Evolutionary conservation across 495 filamentous ascomycete genomes (phyloP).

Genomic region (Aspergillus incahuasiensis): DNA sequence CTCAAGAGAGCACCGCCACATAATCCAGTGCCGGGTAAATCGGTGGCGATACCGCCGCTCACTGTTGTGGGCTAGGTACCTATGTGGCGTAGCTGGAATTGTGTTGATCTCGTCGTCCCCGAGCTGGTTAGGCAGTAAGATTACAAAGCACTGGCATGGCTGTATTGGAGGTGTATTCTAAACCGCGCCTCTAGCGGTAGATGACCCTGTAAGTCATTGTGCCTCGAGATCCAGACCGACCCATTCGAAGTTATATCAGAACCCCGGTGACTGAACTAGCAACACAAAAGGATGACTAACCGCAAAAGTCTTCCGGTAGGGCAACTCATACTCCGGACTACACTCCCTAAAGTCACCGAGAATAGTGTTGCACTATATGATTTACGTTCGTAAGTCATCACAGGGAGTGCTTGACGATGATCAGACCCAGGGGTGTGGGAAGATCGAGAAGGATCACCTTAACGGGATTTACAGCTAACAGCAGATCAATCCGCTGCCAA

Average conservation of each 20-base stretch:
- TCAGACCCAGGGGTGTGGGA: slow-evolving; percentile 18
- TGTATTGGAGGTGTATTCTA: background rate
- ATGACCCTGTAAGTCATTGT: background rate
- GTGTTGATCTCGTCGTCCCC: background rate
- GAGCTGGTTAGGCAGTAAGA: slow-evolving; percentile 10
- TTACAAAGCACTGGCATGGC: slow-evolving; percentile 1
- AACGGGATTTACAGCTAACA: slow-evolving; percentile 3
- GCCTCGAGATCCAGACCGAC: background rate
- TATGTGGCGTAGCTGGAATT: background rate
- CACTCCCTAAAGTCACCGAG: background rate
- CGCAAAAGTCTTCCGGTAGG: background rate
- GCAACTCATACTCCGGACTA: too few species aligned
- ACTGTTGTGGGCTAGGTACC: background rate
- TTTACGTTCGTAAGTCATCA: background rate
- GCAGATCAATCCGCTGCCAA: slow-evolving; percentile 15
- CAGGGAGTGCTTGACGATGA: slow-evolving; percentile 12
- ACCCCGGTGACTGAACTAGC: background rate
- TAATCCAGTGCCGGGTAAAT: background rate
- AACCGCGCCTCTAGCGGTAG: background rate
- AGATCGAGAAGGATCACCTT: slow-evolving; percentile 4
- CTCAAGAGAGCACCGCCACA: slow-evolving; percentile 1
- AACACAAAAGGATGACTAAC: background rate
- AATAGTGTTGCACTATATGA: background rate
- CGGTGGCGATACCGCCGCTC: background rate
- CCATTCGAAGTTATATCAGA: slow-evolving; percentile 7